Evolutionary conservation across 176 grass and related monocot genomes (phyloP).

Genomic region (Leersia perrieri): DNA sequence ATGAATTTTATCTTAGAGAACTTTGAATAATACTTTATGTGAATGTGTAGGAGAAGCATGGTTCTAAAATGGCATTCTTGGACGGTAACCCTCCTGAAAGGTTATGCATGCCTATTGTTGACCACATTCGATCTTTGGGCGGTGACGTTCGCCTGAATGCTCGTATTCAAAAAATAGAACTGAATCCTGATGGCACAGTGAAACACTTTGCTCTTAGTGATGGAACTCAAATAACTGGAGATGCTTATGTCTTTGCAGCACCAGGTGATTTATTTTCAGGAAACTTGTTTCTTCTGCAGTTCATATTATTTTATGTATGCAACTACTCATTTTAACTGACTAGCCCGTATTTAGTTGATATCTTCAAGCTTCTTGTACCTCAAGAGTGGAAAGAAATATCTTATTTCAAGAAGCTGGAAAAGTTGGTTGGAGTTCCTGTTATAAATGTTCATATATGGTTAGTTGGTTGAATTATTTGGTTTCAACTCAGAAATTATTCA

Average conservation of each 20-base stretch:
- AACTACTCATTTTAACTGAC: conserved; percentile 37
- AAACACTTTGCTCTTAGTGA: conserved; percentile 76
- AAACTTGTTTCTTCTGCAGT: conserved; percentile 22
- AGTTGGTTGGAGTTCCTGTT: conserved; percentile 94
- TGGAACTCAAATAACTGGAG: conserved; percentile 75
- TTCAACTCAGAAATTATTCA: conserved; percentile 20
- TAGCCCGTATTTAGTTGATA: conserved; percentile 78
- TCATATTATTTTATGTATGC: neutral
- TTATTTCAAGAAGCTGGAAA: conserved; percentile 92
- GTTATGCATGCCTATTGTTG: conserved; percentile 89
- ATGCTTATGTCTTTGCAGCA: conserved; percentile 90
- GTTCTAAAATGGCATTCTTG: conserved; percentile 97
- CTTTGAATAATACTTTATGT: conserved; percentile 19
- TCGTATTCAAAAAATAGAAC: conserved; percentile 79
- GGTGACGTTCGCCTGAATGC: conserved; percentile 93
- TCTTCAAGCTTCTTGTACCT: conserved; percentile 93
- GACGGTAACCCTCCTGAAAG: conserved; percentile 97
- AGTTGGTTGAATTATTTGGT: conserved; percentile 36
- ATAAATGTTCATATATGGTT: conserved; percentile 99
- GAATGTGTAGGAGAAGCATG: conserved; percentile 82
- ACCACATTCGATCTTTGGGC: conserved; percentile 79
- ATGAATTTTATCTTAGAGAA: neutral
- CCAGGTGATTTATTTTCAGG: conserved; percentile 52
- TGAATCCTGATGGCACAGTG: conserved; percentile 87
- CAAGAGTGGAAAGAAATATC: conserved; percentile 91